phyloP scores from a whole-genome alignment of 2,329 filamentous ascomycete genomes.

The Monosporascus sp. region DNA sequence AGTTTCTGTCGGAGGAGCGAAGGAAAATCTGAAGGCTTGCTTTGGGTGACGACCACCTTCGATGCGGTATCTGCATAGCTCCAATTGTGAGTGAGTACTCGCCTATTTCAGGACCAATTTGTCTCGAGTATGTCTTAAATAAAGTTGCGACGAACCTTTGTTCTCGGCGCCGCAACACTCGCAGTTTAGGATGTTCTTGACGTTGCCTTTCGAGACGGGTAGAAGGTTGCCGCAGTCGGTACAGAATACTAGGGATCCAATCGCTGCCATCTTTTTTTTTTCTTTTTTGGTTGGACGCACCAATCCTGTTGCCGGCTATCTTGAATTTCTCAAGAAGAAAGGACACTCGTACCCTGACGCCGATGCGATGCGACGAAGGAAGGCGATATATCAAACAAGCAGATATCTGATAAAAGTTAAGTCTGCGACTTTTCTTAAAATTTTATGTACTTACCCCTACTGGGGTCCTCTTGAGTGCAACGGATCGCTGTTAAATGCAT shows the following conservation, averaged over 20 bases:
- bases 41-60: slow-evolving; percentile 72
- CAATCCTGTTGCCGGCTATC: no score
- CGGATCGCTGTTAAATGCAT: no score
- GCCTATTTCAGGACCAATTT: no score
- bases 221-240: slow-evolving; percentile 87
- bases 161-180: slow-evolving; percentile 82
- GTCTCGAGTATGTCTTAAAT: not conserved
- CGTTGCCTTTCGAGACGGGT: slow-evolving; percentile 70
- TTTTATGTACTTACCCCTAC: no score
- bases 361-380: no score
- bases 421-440: no score
- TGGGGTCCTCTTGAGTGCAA: no score
- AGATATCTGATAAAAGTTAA: no score
- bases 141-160: slow-evolving; percentile 53
- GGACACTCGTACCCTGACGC: not conserved
- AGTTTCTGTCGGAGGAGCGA: slow-evolving; percentile 81
- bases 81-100: slow-evolving; percentile 2
- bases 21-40: slow-evolving; percentile 87
- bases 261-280: slow-evolving; percentile 71
- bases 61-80: slow-evolving; percentile 58
- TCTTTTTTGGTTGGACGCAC: slow-evolving; percentile 22
- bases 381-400: no score
- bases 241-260: slow-evolving; percentile 90
- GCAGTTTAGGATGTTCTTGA: slow-evolving; percentile 72
- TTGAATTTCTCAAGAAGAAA: not conserved